Conservation (phyloP, 2,329 filamentous ascomycete genomes). For the Cladophialophora yegresii region DNA sequence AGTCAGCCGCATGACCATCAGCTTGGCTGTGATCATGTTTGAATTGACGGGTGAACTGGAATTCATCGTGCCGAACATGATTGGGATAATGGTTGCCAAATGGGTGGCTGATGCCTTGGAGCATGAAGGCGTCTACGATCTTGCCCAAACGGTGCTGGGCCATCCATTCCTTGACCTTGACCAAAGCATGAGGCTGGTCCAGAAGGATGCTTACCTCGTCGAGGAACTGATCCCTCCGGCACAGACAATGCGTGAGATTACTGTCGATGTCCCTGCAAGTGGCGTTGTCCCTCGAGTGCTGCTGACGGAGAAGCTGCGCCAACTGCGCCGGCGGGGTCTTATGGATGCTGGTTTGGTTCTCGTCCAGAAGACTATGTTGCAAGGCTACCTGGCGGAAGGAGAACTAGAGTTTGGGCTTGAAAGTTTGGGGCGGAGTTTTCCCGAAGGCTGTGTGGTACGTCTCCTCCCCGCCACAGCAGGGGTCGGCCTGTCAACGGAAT, state of each 20-base stretch:
- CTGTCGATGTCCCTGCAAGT: slow-evolving; percentile 49
- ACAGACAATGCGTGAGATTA: slow-evolving; percentile 60
- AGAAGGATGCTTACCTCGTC: slow-evolving; percentile 44
- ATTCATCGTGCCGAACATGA: slow-evolving; percentile 61
- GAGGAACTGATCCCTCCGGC: slow-evolving; percentile 55
- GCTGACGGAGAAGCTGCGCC: slow-evolving; percentile 51
- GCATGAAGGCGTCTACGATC: slow-evolving; percentile 59
- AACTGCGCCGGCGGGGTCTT: slow-evolving; percentile 53
- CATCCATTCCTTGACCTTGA: slow-evolving; percentile 62
- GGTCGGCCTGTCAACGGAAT: not conserved
- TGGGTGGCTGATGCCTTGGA: slow-evolving; percentile 60
- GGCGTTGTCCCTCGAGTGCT: slow-evolving; percentile 49
- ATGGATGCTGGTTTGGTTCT: slow-evolving; percentile 62
- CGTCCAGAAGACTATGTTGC: slow-evolving; percentile 51
- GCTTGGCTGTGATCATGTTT: slow-evolving; percentile 63
- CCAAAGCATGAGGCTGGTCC: slow-evolving; percentile 44
- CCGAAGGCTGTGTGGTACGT: slow-evolving; percentile 25
- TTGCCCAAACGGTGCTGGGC: slow-evolving; percentile 61
- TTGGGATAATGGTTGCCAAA: slow-evolving; percentile 61
- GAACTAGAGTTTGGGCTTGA: slow-evolving; percentile 56
- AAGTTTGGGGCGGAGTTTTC: slow-evolving; percentile 41
- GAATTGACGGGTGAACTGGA: slow-evolving; percentile 61
- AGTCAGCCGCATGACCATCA: slow-evolving; percentile 61
- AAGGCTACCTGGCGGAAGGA: slow-evolving; percentile 58
- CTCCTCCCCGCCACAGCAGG: slow-evolving; percentile 18